phyloP scores from a whole-genome alignment of 192 early-diverging fungal genomes.

The Powellomyces hirtus region DNA sequence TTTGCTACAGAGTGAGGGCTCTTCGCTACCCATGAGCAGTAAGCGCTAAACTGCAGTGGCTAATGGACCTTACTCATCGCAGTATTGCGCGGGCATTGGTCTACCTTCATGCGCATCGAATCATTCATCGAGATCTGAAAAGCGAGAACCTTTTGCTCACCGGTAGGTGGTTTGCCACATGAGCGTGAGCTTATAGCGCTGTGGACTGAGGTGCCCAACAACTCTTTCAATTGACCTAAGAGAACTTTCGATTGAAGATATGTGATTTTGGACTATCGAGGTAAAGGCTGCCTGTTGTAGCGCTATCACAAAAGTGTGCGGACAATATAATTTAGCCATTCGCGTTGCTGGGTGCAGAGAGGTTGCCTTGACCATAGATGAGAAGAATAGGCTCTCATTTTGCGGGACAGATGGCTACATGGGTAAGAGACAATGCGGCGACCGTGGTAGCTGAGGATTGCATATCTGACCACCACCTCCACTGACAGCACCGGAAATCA shows the following conservation, averaged over 20 bases:
- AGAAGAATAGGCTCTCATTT: conserved; percentile 33
- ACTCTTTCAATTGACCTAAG: too few relatives aligned
- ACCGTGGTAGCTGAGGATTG: background rate
- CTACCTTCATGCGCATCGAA: conserved; percentile 42
- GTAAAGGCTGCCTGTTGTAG: background rate
- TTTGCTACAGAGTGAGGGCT: conserved; percentile 39
- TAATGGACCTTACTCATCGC: too few relatives aligned
- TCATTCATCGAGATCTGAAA: conserved; percentile 49
- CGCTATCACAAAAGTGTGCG: background rate
- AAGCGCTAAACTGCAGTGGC: background rate
- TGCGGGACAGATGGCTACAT: conserved; percentile 50
- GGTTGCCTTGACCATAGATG: conserved; percentile 22
- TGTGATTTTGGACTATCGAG: conserved; percentile 47
- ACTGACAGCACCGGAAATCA: conserved; percentile 43
- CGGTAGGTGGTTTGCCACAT: too few relatives aligned
- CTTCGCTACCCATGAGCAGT: background rate
- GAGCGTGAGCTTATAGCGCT: too few relatives aligned
- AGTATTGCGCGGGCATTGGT: conserved; percentile 40
- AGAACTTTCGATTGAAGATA: conserved; percentile 43
- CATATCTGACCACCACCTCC: background rate
- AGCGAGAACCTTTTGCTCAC: conserved; percentile 44
- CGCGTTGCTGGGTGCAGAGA: background rate
- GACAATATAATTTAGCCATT: background rate
- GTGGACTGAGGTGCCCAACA: too few relatives aligned
- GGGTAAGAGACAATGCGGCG: background rate